Percentiles rank a stretch among this genome's conserved stretches.
Evolutionary conservation across 257 asterid species (phyloP).

Genomic region (Solanum chiquidenum): DNA sequence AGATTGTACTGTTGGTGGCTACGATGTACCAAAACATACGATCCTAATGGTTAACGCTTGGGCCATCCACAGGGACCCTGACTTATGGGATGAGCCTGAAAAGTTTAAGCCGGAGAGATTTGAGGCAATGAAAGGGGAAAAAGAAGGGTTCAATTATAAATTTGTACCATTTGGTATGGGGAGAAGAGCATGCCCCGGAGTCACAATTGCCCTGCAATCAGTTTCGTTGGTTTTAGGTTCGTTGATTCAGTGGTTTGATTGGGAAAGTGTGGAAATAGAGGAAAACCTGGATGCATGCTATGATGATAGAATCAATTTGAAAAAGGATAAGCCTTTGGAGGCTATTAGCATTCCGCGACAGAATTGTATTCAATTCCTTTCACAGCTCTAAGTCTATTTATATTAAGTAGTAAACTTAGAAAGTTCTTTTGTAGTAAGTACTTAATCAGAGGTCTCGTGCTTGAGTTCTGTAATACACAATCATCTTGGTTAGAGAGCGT

Average conservation of each 20-base stretch:
- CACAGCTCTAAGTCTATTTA: conserved; percentile 4
- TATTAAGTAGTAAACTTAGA: neutral
- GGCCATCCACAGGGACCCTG: conserved; percentile 49
- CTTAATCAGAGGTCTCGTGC: neutral
- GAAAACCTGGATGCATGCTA: neutral
- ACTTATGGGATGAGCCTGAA: conserved; percentile 34
- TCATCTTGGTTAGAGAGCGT: neutral
- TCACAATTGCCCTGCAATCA: conserved; percentile 21
- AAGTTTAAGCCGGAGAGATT: conserved; percentile 45
- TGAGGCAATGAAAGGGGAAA: conserved; percentile 11
- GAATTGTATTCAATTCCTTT: conserved; percentile 16
- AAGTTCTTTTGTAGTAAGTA: neutral
- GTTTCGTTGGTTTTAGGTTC: conserved; percentile 33
- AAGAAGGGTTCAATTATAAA: conserved; percentile 16
- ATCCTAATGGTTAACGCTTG: conserved; percentile 34
- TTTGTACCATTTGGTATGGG: conserved; percentile 50
- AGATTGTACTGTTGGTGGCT: conserved; percentile 28
- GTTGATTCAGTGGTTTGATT: conserved; percentile 43
- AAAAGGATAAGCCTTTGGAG: conserved; percentile 36
- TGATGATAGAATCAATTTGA: conserved; percentile 1
- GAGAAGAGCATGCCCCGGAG: conserved; percentile 51
- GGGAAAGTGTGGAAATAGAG: conserved; percentile 11
- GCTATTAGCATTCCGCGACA: conserved; percentile 21
- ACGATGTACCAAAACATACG: conserved; percentile 24
- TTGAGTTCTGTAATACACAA: too few relatives aligned